These are phyloP conservation scores for Micractinium conductrix DNA, from an alignment of 139 green algal genomes.

Conservation along the genomic window DNA sequence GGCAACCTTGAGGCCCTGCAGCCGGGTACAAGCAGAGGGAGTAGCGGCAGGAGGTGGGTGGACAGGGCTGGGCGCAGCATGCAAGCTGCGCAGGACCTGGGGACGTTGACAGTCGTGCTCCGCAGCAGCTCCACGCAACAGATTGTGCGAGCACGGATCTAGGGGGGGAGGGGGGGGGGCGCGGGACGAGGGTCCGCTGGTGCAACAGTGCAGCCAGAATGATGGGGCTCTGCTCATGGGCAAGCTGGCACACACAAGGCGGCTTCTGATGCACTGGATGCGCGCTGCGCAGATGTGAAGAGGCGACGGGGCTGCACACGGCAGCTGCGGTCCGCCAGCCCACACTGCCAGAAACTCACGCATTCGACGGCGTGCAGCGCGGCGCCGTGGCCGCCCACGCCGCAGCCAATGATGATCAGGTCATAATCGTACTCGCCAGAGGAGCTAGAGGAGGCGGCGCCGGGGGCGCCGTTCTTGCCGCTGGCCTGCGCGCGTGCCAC, in stretches of 20 bases:
- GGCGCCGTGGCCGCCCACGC: constrained; percentile 97
- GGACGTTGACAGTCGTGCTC: too few relatives aligned
- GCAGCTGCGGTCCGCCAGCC: background rate
- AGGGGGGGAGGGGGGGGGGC: too few relatives aligned
- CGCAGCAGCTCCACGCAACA: too few relatives aligned
- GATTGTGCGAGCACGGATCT: too few relatives aligned
- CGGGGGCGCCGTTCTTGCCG: constrained; percentile 37
- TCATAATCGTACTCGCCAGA: constrained; percentile 94
- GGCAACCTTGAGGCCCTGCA: constrained; percentile 94
- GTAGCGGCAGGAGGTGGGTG: background rate
- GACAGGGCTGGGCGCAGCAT: background rate
- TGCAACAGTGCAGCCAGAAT: background rate
- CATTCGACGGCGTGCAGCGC: constrained; percentile 97
- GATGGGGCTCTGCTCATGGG: too few relatives aligned
- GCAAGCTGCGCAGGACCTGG: too few relatives aligned
- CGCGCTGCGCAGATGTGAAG: background rate
- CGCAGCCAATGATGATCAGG: constrained; percentile 97
- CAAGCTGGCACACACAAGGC: too few relatives aligned
- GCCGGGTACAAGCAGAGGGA: background rate
- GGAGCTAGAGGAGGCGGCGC: background rate
- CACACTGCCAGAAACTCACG: constrained; percentile 51
- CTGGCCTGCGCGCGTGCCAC: background rate
- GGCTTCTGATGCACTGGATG: too few relatives aligned
- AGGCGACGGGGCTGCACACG: background rate
- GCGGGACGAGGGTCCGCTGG: too few relatives aligned